Base-by-base conservation (phyloP, 2,329 filamentous ascomycete species). In the Mariannaea sp. region DNA sequence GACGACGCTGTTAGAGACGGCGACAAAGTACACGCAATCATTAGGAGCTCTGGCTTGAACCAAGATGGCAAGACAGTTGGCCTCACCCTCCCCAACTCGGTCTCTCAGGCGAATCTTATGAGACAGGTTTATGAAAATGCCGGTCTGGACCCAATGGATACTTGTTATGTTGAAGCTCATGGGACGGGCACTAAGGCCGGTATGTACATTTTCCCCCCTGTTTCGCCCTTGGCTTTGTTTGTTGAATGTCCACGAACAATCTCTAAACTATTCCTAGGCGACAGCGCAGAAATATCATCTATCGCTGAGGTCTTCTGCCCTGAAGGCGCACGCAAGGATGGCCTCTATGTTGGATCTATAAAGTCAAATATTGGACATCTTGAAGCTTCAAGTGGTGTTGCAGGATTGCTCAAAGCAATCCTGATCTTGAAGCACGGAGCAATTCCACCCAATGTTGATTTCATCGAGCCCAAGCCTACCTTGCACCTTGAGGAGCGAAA, bases 1-100 rank as follows among this genome's bases (percentile, higher is more conserved):
- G 66, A 69, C 8, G 68, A 74, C 39, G 78, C 78, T 4, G 33
- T 80, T 4, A 58, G 52, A 5, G 76, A 76, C 29, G 71, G 72
- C 3, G 75, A 80, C 60, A 66, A 47, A 12, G 36, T 59, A 7
- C 56, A 54, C 27, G 56, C 67, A 0, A 49, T 68, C 27, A 75
- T 75, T 47, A 64, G 72, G 70, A 3, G 76, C 38, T 57, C 56
- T 22, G 56, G 56, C 19, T 22, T 57, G 30, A 49, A 53, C 44
- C 36, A 55, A 5, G 43, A 56, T 6, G 53, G 53, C 24, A 54
- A 55, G 46, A 55, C 56, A 24, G 47, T 33, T 4, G 56, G 75
- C 0, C 71, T 80, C 35, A 76, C 75, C 0, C 65, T 73, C 35
- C 78, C 78, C 0, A 75, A 56, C 14, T 49, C 35, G 0, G 39